Evolutionary conservation across 768 basidiomycete species (phyloP), one percentile per base, ranked within the genome.

Genomic region (Rhizopogon salebrosus): DNA sequence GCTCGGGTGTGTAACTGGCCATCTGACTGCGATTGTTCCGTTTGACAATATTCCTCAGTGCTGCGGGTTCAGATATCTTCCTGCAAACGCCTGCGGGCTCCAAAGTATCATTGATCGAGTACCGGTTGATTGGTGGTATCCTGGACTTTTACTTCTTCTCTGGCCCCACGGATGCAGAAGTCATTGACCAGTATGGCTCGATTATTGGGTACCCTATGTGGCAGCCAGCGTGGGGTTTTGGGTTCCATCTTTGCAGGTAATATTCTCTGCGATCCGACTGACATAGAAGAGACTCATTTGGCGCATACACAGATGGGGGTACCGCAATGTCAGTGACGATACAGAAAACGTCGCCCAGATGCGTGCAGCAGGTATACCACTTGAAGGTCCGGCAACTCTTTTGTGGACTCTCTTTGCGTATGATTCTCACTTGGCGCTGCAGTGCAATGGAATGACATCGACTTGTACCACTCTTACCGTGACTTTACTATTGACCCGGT

Each of bases 381-480:
- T 91, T 5, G 88, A 92, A 79, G 80, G 82, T 82, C 24, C 41
- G 58, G 54, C 52, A 48, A 27, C 9, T 55, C 20, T 43, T 26
- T 34, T 20, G 3, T 26, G 26, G 20, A 20, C 6, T 18, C 14
- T n/a, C 31, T 1, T 31, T 11, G 31, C n/a, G 40, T 8, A 8
- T 43, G 13, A 43, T 13, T 7, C 41, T 59, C 9, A 65, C 55
- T 46, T 16, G 18, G 16, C 0, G n/a, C 9, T 27, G 18, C 34
- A 85, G 84, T 82, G 39, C 86, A 86, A 75, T 89, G 87, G 87
- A 87, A 84, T 60, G 86, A 88, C 57, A 85, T 89, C 54, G 86
- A 89, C 66, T 56, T 88, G 46, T 88, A 86, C 57, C 80, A 86
- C 59, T 79, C 84, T 24, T 72, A 77, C 35, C 75, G 87, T 13